Conservation (phyloP, 2,329 filamentous ascomycete genomes). For the Aspergillus flavus region DNA sequence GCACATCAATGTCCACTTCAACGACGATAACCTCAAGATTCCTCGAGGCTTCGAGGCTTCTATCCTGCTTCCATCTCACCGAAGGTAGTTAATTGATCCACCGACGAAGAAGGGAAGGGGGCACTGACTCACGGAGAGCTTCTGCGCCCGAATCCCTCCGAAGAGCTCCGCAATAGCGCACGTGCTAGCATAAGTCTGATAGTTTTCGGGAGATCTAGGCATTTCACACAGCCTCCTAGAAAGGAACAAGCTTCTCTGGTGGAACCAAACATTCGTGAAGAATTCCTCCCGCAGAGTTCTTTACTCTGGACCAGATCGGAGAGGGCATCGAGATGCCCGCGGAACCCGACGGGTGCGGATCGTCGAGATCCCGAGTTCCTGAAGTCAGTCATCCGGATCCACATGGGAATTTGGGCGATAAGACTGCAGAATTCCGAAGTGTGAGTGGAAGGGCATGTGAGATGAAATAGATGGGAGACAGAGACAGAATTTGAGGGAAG, state of each 20-base stretch:
- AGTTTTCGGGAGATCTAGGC: neutral
- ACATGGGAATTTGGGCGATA: slow-evolving; percentile 33
- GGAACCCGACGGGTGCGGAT: slow-evolving; percentile 6
- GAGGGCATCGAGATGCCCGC: neutral
- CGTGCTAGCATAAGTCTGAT: neutral
- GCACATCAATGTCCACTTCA: neutral
- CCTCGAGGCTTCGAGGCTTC: neutral
- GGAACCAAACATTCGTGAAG: neutral
- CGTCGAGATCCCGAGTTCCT: slow-evolving; percentile 15
- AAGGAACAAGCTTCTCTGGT: neutral
- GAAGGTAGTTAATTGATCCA: neutral
- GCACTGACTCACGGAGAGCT: neutral
- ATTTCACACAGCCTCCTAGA: neutral
- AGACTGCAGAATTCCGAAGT: neutral
- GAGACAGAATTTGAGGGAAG: neutral
- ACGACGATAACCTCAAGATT: neutral
- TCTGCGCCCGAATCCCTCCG: neutral
- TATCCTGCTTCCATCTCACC: slow-evolving; percentile 7
- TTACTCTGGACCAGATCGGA: neutral
- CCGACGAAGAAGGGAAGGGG: neutral
- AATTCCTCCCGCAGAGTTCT: neutral
- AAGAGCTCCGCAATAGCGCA: neutral
- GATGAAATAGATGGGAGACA: neutral
- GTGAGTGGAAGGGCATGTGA: neutral
- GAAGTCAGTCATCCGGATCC: slow-evolving; percentile 28